Percentiles rank a stretch among this genome's conserved stretches.
Evolutionary conservation across 768 basidiomycete genomes (phyloP).

Genomic region (Leccinum pellstonianum): DNA sequence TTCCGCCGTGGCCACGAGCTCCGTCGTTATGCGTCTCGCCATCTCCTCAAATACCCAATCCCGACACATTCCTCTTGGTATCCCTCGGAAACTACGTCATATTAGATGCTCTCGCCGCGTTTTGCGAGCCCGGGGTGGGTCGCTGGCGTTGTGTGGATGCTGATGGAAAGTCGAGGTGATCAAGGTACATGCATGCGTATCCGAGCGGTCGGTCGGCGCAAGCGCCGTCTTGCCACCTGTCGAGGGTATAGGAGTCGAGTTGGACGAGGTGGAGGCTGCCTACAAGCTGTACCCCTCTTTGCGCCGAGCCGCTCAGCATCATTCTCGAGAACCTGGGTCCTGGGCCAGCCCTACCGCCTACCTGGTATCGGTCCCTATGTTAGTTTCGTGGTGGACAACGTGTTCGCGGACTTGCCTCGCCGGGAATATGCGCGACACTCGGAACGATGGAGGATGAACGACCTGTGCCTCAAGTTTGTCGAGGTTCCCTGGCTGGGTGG

Average conservation of each 20-base stretch:
- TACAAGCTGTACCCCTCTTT: slow-evolving; percentile 76
- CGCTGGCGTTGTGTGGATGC: slow-evolving; percentile 73
- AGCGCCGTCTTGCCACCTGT: slow-evolving; percentile 46
- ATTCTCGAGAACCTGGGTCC: slow-evolving; percentile 57
- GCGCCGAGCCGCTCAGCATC: slow-evolving; percentile 60
- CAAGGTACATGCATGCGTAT: slow-evolving; percentile 57
- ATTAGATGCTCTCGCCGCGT: slow-evolving; percentile 77
- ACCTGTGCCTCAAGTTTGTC: slow-evolving; percentile 78
- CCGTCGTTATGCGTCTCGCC: slow-evolving; percentile 74
- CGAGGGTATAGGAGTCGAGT: slow-evolving; percentile 80
- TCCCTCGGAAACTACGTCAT: slow-evolving; percentile 82
- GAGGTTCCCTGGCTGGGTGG: slow-evolving; percentile 75
- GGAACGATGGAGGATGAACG: slow-evolving; percentile 86
- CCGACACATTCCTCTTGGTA: slow-evolving; percentile 70
- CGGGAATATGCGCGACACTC: slow-evolving; percentile 73
- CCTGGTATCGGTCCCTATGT: slow-evolving; percentile 75
- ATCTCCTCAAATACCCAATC: slow-evolving; percentile 75
- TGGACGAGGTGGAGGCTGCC: slow-evolving; percentile 83
- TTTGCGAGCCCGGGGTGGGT: slow-evolving; percentile 77
- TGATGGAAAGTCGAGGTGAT: slow-evolving; percentile 79
- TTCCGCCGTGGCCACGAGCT: slow-evolving; percentile 68
- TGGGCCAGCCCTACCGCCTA: slow-evolving; percentile 65
- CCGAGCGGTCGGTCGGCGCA: slow-evolving; percentile 25
- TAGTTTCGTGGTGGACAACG: slow-evolving; percentile 86
- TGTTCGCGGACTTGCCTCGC: slow-evolving; percentile 73